A percentile compares a stretch with the other conserved stretches of the same genome.
phyloP scores from a whole-genome alignment of 768 basidiomycete species.

The Mycena venus region DNA sequence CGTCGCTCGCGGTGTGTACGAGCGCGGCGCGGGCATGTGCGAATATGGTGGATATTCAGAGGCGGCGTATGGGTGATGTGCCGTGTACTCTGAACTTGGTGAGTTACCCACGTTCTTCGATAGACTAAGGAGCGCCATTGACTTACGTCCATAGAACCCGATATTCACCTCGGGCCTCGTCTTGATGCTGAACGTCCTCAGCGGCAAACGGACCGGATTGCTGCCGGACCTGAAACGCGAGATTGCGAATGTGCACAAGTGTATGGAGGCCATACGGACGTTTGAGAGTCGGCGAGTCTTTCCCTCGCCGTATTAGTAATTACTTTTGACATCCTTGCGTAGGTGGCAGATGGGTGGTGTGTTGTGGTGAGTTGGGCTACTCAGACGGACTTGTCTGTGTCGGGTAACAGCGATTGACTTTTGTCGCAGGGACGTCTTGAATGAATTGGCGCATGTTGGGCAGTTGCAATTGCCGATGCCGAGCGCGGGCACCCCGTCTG shows the following conservation, averaged over 20 bases:
- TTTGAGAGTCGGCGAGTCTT: slow-evolving; percentile 9
- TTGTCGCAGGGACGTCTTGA: no score
- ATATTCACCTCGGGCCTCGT: neutral
- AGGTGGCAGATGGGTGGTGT: no score
- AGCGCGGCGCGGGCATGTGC: slow-evolving; percentile 76
- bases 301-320: no score
- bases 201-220: slow-evolving; percentile 10
- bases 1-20: slow-evolving; percentile 77
- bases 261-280: neutral
- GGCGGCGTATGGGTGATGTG: neutral
- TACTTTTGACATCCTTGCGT: no score
- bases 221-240: neutral
- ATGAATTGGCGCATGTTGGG: no score
- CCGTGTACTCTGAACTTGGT: neutral
- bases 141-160: neutral
- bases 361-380: no score
- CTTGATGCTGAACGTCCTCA: slow-evolving; percentile 16
- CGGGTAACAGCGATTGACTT: no score
- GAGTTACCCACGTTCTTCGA: no score
- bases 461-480: no score
- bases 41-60: slow-evolving; percentile 67
- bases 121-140: neutral
- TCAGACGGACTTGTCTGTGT: no score
- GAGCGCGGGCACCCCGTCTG: no score
- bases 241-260: slow-evolving; percentile 16